Conservation (phyloP, 2,329 filamentous ascomycete species). For the Colletotrichum siamense region DNA sequence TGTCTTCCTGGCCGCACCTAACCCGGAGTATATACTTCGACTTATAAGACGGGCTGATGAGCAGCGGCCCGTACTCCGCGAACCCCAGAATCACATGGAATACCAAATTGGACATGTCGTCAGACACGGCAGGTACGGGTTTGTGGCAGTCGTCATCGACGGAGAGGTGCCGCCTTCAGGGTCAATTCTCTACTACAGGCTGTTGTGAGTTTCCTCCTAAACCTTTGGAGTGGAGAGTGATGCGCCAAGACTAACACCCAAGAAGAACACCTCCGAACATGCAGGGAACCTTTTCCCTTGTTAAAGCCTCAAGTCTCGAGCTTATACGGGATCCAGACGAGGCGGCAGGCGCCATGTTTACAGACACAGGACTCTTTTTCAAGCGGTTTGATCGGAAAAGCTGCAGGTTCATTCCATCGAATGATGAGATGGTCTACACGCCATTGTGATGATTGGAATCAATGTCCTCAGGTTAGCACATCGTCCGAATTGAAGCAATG, state of each 20-base stretch:
- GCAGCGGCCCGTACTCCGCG: slow-evolving; percentile 41
- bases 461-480: neutral
- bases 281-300: slow-evolving; percentile 18
- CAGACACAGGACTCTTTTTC: slow-evolving; percentile 83
- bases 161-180: slow-evolving; percentile 45
- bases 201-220: neutral
- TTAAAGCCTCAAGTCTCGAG: slow-evolving; percentile 18
- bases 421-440: slow-evolving; percentile 12
- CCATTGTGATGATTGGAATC: neutral
- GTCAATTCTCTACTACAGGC: neutral
- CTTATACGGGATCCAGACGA: slow-evolving; percentile 10
- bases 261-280: slow-evolving; percentile 17
- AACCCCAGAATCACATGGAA: slow-evolving; percentile 25
- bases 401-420: slow-evolving; percentile 66
- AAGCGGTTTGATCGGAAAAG: slow-evolving; percentile 77
- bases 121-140: slow-evolving; percentile 79
- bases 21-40: slow-evolving; percentile 28
- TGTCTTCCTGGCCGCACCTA: slow-evolving; percentile 4
- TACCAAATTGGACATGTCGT: slow-evolving; percentile 86
- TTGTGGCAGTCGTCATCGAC: slow-evolving; percentile 85
- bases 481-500: neutral
- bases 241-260: neutral
- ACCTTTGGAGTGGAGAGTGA: neutral
- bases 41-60: slow-evolving; percentile 52
- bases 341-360: slow-evolving; percentile 59